Evolutionary conservation across 1,139 yeast genomes (phyloP).

Genomic region (Scheffersomyces lignicola): DNA sequence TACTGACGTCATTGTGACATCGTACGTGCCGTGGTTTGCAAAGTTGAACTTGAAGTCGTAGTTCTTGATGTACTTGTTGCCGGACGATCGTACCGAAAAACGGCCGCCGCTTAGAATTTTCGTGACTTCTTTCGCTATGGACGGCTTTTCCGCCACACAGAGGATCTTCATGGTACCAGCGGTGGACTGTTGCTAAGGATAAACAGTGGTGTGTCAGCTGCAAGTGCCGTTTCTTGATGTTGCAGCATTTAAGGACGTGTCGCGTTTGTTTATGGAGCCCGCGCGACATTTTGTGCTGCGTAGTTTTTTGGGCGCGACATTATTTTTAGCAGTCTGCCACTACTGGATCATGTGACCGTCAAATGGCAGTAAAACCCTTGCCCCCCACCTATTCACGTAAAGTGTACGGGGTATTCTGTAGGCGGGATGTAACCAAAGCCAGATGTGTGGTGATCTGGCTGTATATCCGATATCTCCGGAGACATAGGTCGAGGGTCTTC

Average conservation of each 20-base stretch:
- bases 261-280: conserved; percentile 4
- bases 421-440: not conserved
- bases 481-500: no score
- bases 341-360: no score
- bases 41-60: conserved; percentile 74
- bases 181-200: no score
- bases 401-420: not conserved
- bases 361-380: no score
- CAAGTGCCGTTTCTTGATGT: no score
- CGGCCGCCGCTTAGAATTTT: conserved; percentile 74
- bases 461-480: no score
- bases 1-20: conserved; percentile 90
- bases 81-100: conserved; percentile 46
- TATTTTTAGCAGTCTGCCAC: no score
- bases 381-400: not conserved
- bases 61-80: conserved; percentile 70
- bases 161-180: conserved; percentile 60
- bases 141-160: conserved; percentile 97
- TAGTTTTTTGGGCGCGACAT: no score
- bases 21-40: conserved; percentile 60
- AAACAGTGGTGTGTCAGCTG: no score
- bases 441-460: not conserved
- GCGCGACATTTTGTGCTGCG: no score
- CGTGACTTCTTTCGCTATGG: conserved; percentile 88
- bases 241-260: no score